Evolutionary conservation across 2,329 filamentous ascomycete genomes (phyloP), one percentile per base, ranked within the genome.

Genomic region (Plenodomus tracheiphilus): DNA sequence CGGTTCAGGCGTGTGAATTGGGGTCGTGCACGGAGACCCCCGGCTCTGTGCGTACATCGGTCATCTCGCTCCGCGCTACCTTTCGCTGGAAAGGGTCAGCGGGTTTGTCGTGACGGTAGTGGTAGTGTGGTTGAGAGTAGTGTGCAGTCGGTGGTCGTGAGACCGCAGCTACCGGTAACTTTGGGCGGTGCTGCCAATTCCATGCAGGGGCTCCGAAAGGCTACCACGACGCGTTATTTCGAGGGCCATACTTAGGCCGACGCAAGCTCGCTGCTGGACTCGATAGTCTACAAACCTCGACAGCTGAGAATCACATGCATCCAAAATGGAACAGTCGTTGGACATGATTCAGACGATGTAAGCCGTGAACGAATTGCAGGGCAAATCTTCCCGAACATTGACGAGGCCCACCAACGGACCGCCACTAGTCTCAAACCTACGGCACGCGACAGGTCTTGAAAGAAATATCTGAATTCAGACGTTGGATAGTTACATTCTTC

Each of bases 321-420:
- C 28, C 4, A 32, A 11, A 15, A 15, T 32, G 7, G 36, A 22
- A 35, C 17, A 20, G 32, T 38, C 9, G 25, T 25, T 39, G 28
- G 20, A 21, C 17, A 35, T 17, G 16, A 39, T 39, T 32, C 10
- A n/a, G 18, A 18, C 3, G 4, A 41, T 6, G 18, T 39, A 16
- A 38, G 9, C 41, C 43, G 5, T 53, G 30, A 47, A 43, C 35
- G 35, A 51, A 45, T 46, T 39, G 20, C 21, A 37, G 49, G 34
- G 20, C 18, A 36, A 17, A 5, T 41, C 38, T 7, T 18, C n/a
- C 34, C 30, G 39, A 34, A 19, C 18, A 25, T 42, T 22, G 43
- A 34, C 47, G 47, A 39, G 38, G 28, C 28, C 28, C 28, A 38
- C 50, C 39, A 47, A 43, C 25, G 35, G 20, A 32, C 39, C 10